These are phyloP conservation scores for Carpinus viminea DNA, from an alignment of 306 rosid species.

Conservation along the genomic window DNA sequence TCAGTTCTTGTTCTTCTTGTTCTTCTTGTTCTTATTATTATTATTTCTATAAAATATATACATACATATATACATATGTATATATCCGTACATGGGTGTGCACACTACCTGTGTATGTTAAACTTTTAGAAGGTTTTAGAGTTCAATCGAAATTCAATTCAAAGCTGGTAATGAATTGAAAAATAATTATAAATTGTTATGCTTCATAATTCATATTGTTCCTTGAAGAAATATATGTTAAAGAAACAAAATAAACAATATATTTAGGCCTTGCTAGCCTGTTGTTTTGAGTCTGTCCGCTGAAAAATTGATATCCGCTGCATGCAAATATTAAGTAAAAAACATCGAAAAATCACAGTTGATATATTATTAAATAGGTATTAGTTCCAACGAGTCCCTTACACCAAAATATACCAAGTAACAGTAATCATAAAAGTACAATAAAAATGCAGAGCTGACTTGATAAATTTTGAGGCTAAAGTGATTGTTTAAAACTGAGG, in stretches of 20 bases:
- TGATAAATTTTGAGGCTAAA: no score
- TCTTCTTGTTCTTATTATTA: no score
- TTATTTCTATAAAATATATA: no score
- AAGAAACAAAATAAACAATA: not conserved
- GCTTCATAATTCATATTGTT: constrained; percentile 15
- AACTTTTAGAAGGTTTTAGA: not conserved
- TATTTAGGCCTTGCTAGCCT: constrained; percentile 25
- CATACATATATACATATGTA: no score
- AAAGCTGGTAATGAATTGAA: constrained; percentile 14
- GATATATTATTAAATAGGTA: constrained; percentile 5
- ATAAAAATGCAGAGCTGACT: no score
- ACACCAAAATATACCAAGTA: not conserved
- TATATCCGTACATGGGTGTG: no score
- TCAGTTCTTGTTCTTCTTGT: no score
- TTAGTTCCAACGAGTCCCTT: no score
- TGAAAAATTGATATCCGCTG: constrained; percentile 41
- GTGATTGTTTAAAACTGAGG: no score
- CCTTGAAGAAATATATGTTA: constrained; percentile 10
- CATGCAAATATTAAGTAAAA: constrained; percentile 3
- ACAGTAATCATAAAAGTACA: constrained; percentile 12
- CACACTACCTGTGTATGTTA: not conserved
- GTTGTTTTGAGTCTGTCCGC: constrained; percentile 33
- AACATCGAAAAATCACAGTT: not conserved
- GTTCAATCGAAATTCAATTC: constrained; percentile 12
- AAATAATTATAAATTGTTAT: constrained; percentile 5